A percentile compares a stretch with the other conserved stretches of the same genome.
Conservation (phyloP, 163 green algal species). For the Scenedesmus sp. region DNA sequence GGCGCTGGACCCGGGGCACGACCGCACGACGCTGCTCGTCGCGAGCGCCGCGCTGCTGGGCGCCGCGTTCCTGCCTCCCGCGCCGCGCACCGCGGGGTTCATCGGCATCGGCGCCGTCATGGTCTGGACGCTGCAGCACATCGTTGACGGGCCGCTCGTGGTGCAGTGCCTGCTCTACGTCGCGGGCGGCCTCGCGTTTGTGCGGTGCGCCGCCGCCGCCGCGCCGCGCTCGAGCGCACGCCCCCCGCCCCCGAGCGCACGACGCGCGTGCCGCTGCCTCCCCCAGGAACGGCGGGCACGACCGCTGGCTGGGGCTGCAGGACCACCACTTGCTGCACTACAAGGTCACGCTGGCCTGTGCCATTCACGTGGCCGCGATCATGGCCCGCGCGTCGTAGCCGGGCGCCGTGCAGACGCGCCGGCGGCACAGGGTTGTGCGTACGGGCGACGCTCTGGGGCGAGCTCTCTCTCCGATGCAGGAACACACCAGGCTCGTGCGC, state of each 20-base stretch:
- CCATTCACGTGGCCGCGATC: conserved; percentile 75
- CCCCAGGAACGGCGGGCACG: conserved; percentile 72
- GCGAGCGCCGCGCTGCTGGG: conserved; percentile 51
- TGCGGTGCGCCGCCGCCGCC: conserved; percentile 30
- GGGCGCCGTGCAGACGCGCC: too few species aligned
- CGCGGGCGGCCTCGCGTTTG: conserved; percentile 49
- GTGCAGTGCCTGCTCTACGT: conserved; percentile 61
- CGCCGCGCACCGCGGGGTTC: conserved; percentile 74
- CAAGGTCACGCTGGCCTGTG: conserved; percentile 68
- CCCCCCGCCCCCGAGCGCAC: background rate
- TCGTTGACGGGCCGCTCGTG: conserved; percentile 64
- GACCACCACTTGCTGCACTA: conserved; percentile 94
- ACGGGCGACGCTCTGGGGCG: too few species aligned
- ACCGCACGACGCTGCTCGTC: conserved; percentile 39
- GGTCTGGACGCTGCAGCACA: conserved; percentile 49
- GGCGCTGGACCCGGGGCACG: conserved; percentile 53
- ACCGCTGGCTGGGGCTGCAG: conserved; percentile 57
- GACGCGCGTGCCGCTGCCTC: background rate
- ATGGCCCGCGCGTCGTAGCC: conserved; percentile 5
- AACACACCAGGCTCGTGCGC: too few species aligned
- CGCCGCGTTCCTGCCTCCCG: conserved; percentile 72
- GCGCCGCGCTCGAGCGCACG: background rate
- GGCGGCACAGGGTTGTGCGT: too few species aligned
- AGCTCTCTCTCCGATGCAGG: too few species aligned
- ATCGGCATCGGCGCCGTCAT: conserved; percentile 51